Conservation (phyloP, 1,284 basidiomycete species). For the Ustilago sp. region DNA sequence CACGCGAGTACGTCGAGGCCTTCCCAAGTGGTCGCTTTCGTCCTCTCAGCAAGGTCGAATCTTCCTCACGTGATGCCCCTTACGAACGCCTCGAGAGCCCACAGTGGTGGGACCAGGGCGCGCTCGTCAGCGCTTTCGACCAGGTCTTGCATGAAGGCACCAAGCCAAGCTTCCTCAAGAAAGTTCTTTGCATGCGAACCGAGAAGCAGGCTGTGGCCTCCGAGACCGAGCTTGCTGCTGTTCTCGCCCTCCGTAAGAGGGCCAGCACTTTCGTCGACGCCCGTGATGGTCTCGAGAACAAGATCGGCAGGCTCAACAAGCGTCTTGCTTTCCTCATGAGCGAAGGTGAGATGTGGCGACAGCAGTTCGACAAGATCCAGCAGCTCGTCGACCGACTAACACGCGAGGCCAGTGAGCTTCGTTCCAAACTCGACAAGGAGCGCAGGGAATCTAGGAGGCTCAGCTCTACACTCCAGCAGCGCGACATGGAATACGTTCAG, state of each 20-base stretch:
- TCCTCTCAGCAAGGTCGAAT: slow-evolving; percentile 75
- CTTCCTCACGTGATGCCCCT: slow-evolving; percentile 85
- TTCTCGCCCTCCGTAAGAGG: slow-evolving; percentile 73
- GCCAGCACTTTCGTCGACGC: slow-evolving; percentile 92
- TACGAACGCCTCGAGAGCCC: slow-evolving; percentile 84
- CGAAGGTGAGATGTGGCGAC: slow-evolving; percentile 86
- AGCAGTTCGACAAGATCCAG: slow-evolving; percentile 89
- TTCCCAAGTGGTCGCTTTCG: slow-evolving; percentile 82
- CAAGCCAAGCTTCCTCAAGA: slow-evolving; percentile 56
- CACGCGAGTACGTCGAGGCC: slow-evolving; percentile 87
- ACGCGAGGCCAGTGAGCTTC: slow-evolving; percentile 80
- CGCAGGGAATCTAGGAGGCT: slow-evolving; percentile 84
- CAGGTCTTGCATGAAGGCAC: slow-evolving; percentile 72
- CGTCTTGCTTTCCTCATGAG: slow-evolving; percentile 90
- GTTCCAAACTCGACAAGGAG: slow-evolving; percentile 86
- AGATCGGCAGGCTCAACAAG: slow-evolving; percentile 75
- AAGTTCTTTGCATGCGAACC: slow-evolving; percentile 51
- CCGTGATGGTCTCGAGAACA: slow-evolving; percentile 77
- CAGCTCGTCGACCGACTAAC: slow-evolving; percentile 86
- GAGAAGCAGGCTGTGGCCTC: slow-evolving; percentile 49
- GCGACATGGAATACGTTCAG: slow-evolving; percentile 61
- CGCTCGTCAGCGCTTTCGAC: slow-evolving; percentile 89
- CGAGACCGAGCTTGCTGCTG: slow-evolving; percentile 59
- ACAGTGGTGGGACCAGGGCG: slow-evolving; percentile 90
- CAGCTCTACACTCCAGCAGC: slow-evolving; percentile 70